Conservation (phyloP, 192 early-diverging fungal genomes). For the Obelidium mucronatum region DNA sequence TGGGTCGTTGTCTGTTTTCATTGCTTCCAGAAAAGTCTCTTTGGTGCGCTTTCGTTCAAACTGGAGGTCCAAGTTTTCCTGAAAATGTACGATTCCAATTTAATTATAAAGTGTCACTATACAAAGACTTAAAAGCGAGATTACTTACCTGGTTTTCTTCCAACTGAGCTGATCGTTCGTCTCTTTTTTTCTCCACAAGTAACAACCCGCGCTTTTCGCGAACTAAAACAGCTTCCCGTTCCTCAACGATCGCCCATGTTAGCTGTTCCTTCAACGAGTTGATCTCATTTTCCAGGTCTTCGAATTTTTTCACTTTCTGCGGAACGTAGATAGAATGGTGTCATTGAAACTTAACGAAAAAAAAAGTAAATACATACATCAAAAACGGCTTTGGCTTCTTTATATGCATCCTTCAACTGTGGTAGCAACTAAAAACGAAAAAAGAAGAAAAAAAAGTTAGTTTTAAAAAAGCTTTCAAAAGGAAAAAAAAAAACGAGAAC, state of each 20-base stretch:
- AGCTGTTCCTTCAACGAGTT: conserved; percentile 68
- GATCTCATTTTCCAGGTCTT: conserved; percentile 43
- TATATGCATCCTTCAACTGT: conserved; percentile 72
- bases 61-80: conserved; percentile 3
- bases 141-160: no score
- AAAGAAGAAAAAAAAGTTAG: no score
- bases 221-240: conserved; percentile 47
- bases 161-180: no score
- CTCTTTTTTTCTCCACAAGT: background rate
- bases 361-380: no score
- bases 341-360: no score
- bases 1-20: conserved; percentile 23
- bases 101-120: no score
- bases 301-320: conserved; percentile 38
- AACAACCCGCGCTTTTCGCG: background rate
- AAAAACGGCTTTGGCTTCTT: conserved; percentile 69
- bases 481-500: no score
- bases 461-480: no score
- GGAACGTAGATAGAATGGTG: no score
- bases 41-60: conserved; percentile 6
- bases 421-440: conserved; percentile 73
- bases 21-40: background rate
- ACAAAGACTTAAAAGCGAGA: no score
- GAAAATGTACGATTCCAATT: no score
- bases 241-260: conserved; percentile 78